These are phyloP conservation scores for Onygenales sp. DNA, from an alignment of 2,329 filamentous ascomycete genomes.

Conservation along the genomic window DNA sequence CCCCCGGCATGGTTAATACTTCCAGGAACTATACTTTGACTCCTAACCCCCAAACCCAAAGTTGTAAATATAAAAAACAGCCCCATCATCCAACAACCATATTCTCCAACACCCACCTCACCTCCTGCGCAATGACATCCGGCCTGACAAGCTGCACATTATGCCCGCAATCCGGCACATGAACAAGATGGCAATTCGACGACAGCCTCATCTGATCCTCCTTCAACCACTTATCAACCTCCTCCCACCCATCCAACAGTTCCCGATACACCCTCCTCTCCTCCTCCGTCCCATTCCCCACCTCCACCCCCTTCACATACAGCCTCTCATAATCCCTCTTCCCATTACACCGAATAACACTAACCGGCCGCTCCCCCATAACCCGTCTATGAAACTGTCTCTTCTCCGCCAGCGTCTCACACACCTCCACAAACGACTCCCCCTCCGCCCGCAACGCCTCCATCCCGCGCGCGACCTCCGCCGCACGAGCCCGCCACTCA, in stretches of 20 bases:
- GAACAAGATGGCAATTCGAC: slow-evolving; percentile 18
- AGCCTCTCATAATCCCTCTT: slow-evolving; percentile 23
- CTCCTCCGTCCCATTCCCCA: slow-evolving; percentile 24
- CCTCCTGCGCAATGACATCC: slow-evolving; percentile 27
- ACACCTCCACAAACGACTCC: slow-evolving; percentile 15
- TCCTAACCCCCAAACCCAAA: background rate
- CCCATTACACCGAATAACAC: slow-evolving; percentile 26
- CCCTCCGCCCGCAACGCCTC: slow-evolving; percentile 16
- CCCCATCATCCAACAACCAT: background rate
- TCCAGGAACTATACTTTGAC: no score
- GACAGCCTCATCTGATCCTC: slow-evolving; percentile 26
- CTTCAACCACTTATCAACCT: slow-evolving; percentile 18
- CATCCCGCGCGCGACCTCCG: slow-evolving; percentile 18
- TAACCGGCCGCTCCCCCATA: slow-evolving; percentile 23
- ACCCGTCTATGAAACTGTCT: slow-evolving; percentile 20
- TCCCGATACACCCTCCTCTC: slow-evolving; percentile 20
- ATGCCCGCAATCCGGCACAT: slow-evolving; percentile 28
- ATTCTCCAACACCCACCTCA: slow-evolving; percentile 24
- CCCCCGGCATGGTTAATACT: no score
- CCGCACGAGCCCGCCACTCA: slow-evolving; percentile 25
- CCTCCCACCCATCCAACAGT: slow-evolving; percentile 22
- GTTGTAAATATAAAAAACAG: background rate
- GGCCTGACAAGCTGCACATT: slow-evolving; percentile 28
- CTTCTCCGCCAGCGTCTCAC: slow-evolving; percentile 20
- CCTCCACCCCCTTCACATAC: slow-evolving; percentile 23